Conservation (phyloP, 164 flowering plant species). For the Aristolochia fimbriata region DNA sequence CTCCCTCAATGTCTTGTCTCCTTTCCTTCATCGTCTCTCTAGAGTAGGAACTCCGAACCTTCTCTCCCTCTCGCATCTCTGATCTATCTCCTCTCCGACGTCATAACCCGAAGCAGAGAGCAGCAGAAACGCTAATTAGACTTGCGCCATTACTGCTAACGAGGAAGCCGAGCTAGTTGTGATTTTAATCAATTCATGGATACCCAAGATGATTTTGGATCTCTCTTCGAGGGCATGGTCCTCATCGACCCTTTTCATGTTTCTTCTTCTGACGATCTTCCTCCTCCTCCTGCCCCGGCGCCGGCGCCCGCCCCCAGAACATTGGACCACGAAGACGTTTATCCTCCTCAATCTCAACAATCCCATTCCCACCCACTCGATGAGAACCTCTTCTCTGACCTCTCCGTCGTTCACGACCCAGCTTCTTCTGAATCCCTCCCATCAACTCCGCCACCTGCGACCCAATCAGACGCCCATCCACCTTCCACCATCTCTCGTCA, state of each 20-base stretch:
- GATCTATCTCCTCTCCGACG: no score
- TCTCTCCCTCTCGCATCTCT: no score
- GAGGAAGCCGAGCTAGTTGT: neutral
- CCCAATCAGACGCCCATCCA: neutral
- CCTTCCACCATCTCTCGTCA: conserved; percentile 16
- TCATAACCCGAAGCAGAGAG: no score
- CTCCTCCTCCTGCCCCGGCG: conserved; percentile 6
- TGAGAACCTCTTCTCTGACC: conserved; percentile 75
- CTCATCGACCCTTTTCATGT: conserved; percentile 32
- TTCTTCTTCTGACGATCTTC: neutral
- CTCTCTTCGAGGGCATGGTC: conserved; percentile 74
- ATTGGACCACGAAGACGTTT: no score
- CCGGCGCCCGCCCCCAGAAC: neutral
- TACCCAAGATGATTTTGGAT: conserved; percentile 38
- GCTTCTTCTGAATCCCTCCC: neutral
- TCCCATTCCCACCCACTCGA: conserved; percentile 34
- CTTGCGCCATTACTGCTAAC: neutral
- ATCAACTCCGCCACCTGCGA: neutral
- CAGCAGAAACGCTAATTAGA: no score
- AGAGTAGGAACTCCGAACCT: no score
- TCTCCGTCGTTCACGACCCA: conserved; percentile 25
- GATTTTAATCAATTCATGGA: neutral
- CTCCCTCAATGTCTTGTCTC: no score
- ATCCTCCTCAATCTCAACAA: conserved; percentile 11
- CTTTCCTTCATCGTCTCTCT: no score